A percentile compares a stretch with the other conserved stretches of the same genome.
Evolutionary conservation across 1,139 yeast genomes (phyloP).

Genomic region (Sugiyamaella japonica): DNA sequence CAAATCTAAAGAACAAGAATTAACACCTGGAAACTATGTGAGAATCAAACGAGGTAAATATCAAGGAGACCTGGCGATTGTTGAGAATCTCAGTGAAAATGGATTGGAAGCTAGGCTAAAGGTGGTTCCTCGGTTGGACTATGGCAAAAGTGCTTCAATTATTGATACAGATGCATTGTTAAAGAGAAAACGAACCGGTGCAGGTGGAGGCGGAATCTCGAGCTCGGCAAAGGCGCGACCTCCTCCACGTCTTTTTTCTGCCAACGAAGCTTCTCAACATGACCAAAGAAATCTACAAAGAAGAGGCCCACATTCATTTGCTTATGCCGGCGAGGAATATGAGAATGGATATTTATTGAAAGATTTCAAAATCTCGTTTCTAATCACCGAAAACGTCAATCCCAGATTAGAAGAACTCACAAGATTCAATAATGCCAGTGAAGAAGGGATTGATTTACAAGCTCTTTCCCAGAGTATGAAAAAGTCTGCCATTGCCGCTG

Average conservation of each 20-base stretch:
- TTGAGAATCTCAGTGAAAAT: constrained; percentile 89
- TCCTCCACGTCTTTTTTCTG: constrained; percentile 75
- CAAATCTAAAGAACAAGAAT: constrained; percentile 81
- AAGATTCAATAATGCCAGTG: constrained; percentile 69
- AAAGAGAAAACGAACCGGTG: constrained; percentile 51
- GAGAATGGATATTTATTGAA: constrained; percentile 83
- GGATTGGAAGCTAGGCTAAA: constrained; percentile 92
- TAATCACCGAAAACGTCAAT: constrained; percentile 79
- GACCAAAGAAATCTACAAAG: constrained; percentile 62
- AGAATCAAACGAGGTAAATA: constrained; percentile 89
- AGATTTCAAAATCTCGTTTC: constrained; percentile 78
- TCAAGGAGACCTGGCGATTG: constrained; percentile 89
- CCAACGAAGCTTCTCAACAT: constrained; percentile 56
- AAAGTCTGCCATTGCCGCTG: constrained; percentile 56
- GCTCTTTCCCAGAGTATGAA: constrained; percentile 83
- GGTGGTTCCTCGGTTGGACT: constrained; percentile 89
- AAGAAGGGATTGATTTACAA: constrained; percentile 80
- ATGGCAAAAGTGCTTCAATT: constrained; percentile 66
- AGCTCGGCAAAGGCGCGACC: constrained; percentile 62
- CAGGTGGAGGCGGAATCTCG: constrained; percentile 46
- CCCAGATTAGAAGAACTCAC: constrained; percentile 91
- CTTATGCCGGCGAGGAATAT: constrained; percentile 85
- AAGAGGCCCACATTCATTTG: constrained; percentile 71
- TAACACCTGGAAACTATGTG: constrained; percentile 90
- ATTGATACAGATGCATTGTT: constrained; percentile 49